Percentiles rank a stretch among this genome's conserved stretches.
phyloP scores from a whole-genome alignment of 1,139 yeast species.

The Meyerozyma carpophila region DNA sequence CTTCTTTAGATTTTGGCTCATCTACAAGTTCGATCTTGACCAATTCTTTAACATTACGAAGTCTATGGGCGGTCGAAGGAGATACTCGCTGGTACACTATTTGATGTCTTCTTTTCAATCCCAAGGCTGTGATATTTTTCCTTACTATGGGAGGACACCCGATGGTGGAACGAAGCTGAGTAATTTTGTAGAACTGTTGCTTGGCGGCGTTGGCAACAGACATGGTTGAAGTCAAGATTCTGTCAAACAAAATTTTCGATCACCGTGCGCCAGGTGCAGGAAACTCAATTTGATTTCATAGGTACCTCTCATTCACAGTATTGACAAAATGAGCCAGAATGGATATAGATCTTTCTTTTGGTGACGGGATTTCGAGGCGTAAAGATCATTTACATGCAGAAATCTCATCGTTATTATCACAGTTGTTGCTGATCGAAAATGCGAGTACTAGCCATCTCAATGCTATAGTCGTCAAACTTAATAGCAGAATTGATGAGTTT shows the following conservation, averaged over 20 bases:
- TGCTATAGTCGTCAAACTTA: neutral
- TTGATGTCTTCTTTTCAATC: conserved; percentile 70
- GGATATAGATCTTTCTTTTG: neutral
- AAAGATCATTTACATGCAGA: neutral
- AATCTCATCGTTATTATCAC: neutral
- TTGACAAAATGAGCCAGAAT: neutral
- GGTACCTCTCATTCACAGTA: no score
- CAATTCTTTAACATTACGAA: conserved; percentile 79
- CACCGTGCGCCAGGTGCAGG: neutral
- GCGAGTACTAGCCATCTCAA: neutral
- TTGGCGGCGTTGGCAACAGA: conserved; percentile 7
- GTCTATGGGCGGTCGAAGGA: conserved; percentile 80
- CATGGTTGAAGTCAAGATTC: conserved; percentile 7
- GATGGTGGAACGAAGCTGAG: conserved; percentile 76
- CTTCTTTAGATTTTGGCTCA: conserved; percentile 38
- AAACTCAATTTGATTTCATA: no score
- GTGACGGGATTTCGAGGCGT: neutral
- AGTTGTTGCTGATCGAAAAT: neutral
- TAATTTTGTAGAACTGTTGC: conserved; percentile 47
- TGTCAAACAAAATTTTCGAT: neutral
- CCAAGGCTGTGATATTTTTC: conserved; percentile 65
- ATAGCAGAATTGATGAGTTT: conserved; percentile 32
- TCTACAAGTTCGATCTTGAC: conserved; percentile 80
- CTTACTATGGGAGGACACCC: conserved; percentile 73
- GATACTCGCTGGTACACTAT: conserved; percentile 69